These are phyloP conservation scores for Helenozyma baotianmanensis DNA, from an alignment of 805 yeast genomes.

Conservation along the genomic window DNA sequence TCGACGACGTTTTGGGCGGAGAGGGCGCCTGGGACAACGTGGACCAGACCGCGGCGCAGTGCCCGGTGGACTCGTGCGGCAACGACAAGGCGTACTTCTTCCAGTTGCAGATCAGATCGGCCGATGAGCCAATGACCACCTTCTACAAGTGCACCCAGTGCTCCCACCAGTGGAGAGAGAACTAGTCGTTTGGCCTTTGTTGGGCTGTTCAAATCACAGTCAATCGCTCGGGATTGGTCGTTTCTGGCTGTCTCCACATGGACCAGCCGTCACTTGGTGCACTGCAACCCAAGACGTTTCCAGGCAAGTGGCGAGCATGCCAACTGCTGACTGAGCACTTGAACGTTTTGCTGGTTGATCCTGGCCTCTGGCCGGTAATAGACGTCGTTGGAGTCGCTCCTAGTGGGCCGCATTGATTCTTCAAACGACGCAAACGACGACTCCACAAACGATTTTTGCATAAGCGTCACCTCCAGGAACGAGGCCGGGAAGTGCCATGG, in stretches of 20 bases:
- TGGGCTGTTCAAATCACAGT: too few relatives aligned
- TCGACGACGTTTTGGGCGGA: constrained; percentile 95
- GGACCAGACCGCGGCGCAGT: constrained; percentile 89
- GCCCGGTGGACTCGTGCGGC: constrained; percentile 85
- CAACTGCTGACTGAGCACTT: too few relatives aligned
- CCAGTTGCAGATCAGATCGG: constrained; percentile 94
- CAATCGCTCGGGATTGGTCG: too few relatives aligned
- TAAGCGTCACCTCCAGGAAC: too few relatives aligned
- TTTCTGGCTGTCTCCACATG: too few relatives aligned
- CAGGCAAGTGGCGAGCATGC: too few relatives aligned
- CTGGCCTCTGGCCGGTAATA: too few relatives aligned
- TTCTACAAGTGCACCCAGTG: constrained; percentile 93
- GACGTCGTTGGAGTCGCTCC: too few relatives aligned
- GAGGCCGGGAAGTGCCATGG: too few relatives aligned
- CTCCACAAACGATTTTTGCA: constrained; percentile 2
- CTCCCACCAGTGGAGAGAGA: constrained; percentile 95
- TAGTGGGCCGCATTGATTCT: constrained; percentile 2
- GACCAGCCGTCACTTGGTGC: too few relatives aligned
- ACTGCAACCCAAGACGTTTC: not conserved
- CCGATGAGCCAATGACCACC: constrained; percentile 99
- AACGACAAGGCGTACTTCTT: constrained; percentile 91
- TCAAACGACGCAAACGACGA: constrained; percentile 14
- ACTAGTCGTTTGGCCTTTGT: constrained; percentile 33
- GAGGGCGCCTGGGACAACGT: constrained; percentile 99
- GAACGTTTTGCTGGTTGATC: too few relatives aligned